A percentile compares a stretch with the other conserved stretches of the same genome.
phyloP scores from a whole-genome alignment of 768 basidiomycete species.

The Inosperma sp. region DNA sequence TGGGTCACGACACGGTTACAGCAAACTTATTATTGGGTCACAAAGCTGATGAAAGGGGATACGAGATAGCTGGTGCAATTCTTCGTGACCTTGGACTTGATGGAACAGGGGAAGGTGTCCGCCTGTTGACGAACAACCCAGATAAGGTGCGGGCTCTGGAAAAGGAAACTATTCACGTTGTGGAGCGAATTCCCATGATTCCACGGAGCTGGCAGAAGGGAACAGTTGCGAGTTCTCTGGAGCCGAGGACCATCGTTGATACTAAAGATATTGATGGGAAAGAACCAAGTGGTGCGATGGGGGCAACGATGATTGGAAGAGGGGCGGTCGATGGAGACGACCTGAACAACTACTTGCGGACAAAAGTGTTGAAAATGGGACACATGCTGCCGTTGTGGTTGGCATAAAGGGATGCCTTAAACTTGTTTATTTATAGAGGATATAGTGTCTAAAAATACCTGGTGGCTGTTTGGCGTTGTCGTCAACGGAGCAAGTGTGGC shows the following conservation, averaged over 20 bases:
- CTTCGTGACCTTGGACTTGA: constrained; percentile 77
- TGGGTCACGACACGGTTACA: constrained; percentile 98
- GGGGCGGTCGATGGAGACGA: constrained; percentile 76
- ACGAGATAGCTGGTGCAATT: constrained; percentile 89
- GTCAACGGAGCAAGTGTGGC: too few species aligned
- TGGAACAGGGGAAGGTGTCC: constrained; percentile 44
- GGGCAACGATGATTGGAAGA: constrained; percentile 79
- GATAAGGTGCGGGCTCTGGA: constrained; percentile 90
- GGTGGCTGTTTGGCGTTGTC: too few species aligned
- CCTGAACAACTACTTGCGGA: constrained; percentile 90
- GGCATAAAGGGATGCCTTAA: not conserved
- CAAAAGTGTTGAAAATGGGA: constrained; percentile 96
- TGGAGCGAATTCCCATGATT: constrained; percentile 90
- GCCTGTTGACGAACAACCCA: constrained; percentile 94
- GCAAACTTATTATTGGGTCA: constrained; percentile 96
- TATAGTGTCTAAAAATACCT: too few species aligned
- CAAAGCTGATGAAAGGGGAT: constrained; percentile 88
- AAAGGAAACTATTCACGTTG: constrained; percentile 74
- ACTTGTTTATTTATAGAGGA: too few species aligned
- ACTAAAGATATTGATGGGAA: constrained; percentile 18
- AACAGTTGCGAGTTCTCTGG: constrained; percentile 29
- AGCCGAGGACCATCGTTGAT: constrained; percentile 14
- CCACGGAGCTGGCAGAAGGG: constrained; percentile 78
- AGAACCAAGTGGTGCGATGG: constrained; percentile 42
- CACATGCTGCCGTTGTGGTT: constrained; percentile 57